A percentile compares a stretch with the other conserved stretches of the same genome.
These are phyloP conservation scores for Streptanthus diversifolius DNA, from an alignment of 345 rosid genomes.

Conservation along the genomic window DNA sequence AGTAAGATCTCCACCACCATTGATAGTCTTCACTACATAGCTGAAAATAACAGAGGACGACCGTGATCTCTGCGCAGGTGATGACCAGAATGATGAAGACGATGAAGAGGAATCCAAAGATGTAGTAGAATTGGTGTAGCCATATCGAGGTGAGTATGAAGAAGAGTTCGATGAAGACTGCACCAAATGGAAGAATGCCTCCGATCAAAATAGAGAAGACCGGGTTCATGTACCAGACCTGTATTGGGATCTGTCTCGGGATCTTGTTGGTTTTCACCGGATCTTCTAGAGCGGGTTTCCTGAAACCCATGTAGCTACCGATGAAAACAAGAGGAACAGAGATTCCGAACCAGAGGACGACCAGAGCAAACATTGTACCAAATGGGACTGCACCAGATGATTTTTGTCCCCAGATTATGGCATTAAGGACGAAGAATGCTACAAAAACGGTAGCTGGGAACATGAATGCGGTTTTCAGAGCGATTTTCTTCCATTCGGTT, in stretches of 20 bases:
- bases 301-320: slow-evolving; percentile 71
- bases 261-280: slow-evolving; percentile 90
- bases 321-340: slow-evolving; percentile 82
- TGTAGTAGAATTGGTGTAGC: slow-evolving; percentile 91
- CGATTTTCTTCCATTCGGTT: slow-evolving; percentile 78
- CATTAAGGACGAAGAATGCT: slow-evolving; percentile 72
- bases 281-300: slow-evolving; percentile 65
- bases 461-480: slow-evolving; percentile 68
- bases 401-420: slow-evolving; percentile 87
- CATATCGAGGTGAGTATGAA: slow-evolving; percentile 90
- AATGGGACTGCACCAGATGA: slow-evolving; percentile 96
- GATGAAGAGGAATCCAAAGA: slow-evolving; percentile 84
- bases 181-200: slow-evolving; percentile 93
- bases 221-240: slow-evolving; percentile 89
- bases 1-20: slow-evolving; percentile 99
- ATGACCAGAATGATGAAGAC: slow-evolving; percentile 72
- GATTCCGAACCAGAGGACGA: slow-evolving; percentile 85
- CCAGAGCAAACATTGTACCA: slow-evolving; percentile 89
- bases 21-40: slow-evolving; percentile 89
- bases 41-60: slow-evolving; percentile 94
- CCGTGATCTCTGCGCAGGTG: slow-evolving; percentile 86
- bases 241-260: slow-evolving; percentile 80
- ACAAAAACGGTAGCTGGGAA: slow-evolving; percentile 67
- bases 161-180: slow-evolving; percentile 91
- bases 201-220: slow-evolving; percentile 76